Conservation (phyloP, 1,139 yeast species). For the Kazachstania sp. region DNA sequence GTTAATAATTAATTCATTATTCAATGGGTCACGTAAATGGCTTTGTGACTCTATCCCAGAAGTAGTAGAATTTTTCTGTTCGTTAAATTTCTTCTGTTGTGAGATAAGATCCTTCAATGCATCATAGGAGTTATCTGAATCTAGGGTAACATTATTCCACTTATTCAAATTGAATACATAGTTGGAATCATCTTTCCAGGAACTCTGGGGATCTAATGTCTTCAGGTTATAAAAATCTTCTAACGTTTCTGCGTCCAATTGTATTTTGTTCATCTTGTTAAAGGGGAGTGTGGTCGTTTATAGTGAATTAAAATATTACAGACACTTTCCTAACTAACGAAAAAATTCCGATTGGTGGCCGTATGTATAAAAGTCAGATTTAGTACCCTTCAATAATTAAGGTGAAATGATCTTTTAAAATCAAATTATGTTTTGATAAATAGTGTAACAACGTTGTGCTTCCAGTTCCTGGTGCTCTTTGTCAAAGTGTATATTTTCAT, state of each 20-base stretch:
- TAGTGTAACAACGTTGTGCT: too few relatives aligned
- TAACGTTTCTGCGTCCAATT: conserved; percentile 29
- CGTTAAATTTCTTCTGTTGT: conserved; percentile 18
- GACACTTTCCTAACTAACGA: too few relatives aligned
- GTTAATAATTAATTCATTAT: conserved; percentile 39
- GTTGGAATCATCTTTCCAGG: conserved; percentile 34
- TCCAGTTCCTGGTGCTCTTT: too few relatives aligned
- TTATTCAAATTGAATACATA: conserved; percentile 20
- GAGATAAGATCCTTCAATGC: conserved; percentile 27
- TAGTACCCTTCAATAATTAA: too few relatives aligned
- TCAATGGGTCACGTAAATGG: conserved; percentile 44
- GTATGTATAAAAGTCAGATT: too few relatives aligned
- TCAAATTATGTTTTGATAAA: too few relatives aligned
- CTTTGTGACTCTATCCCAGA: conserved; percentile 9
- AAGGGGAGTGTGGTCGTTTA: background rate
- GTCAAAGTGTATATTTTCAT: too few relatives aligned
- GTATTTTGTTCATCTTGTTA: conserved; percentile 15
- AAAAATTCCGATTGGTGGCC: too few relatives aligned
- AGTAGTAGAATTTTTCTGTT: background rate
- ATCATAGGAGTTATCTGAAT: conserved; percentile 32
- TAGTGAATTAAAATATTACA: too few relatives aligned
- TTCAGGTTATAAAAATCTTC: conserved; percentile 36
- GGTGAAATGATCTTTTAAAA: too few relatives aligned
- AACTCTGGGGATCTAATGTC: conserved; percentile 33
- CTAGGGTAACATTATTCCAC: conserved; percentile 26